A percentile compares a stretch with the other conserved stretches of the same genome.
Conservation (phyloP, 2,329 filamentous ascomycete species). For the Neofusicoccum sp. region DNA sequence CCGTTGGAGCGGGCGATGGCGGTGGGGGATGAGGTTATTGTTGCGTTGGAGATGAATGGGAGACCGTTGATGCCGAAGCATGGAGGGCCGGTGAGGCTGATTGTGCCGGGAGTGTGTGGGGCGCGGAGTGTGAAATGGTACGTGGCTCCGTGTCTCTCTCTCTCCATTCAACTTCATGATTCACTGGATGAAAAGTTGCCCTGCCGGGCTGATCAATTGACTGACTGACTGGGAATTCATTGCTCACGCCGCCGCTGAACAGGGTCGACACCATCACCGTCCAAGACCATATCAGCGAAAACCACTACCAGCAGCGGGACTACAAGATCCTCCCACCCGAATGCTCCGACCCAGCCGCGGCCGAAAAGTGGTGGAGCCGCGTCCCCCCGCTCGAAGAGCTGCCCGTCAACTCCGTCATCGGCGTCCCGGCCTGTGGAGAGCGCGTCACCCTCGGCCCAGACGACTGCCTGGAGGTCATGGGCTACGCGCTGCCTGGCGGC, state of each 20-base stretch:
- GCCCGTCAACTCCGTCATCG: slow-evolving; percentile 60
- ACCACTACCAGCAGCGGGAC: slow-evolving; percentile 61
- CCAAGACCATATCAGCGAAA: slow-evolving; percentile 53
- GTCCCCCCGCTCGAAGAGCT: slow-evolving; percentile 57
- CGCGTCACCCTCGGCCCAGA: slow-evolving; percentile 41
- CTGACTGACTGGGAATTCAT: not conserved
- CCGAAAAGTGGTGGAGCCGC: slow-evolving; percentile 55
- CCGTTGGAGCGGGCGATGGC: slow-evolving; percentile 50
- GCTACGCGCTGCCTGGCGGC: slow-evolving; percentile 60
- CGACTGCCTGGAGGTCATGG: slow-evolving; percentile 53
- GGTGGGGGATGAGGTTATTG: slow-evolving; percentile 48
- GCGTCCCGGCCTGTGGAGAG: slow-evolving; percentile 48
- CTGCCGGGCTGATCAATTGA: not conserved
- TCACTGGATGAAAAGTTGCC: too few species aligned
- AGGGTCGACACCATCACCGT: slow-evolving; percentile 55
- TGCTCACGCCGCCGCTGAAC: not conserved
- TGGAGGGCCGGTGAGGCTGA: slow-evolving; percentile 55
- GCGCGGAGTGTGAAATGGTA: slow-evolving; percentile 59
- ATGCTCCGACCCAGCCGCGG: slow-evolving; percentile 50
- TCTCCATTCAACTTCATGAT: too few species aligned
- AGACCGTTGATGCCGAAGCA: slow-evolving; percentile 51
- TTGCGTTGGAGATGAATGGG: slow-evolving; percentile 57
- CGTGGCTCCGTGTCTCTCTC: not conserved
- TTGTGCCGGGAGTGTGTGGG: slow-evolving; percentile 56
- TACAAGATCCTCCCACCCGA: slow-evolving; percentile 62